These are phyloP conservation scores for Beauveria caledonica DNA, from an alignment of 2,329 filamentous ascomycete genomes.

Conservation along the genomic window DNA sequence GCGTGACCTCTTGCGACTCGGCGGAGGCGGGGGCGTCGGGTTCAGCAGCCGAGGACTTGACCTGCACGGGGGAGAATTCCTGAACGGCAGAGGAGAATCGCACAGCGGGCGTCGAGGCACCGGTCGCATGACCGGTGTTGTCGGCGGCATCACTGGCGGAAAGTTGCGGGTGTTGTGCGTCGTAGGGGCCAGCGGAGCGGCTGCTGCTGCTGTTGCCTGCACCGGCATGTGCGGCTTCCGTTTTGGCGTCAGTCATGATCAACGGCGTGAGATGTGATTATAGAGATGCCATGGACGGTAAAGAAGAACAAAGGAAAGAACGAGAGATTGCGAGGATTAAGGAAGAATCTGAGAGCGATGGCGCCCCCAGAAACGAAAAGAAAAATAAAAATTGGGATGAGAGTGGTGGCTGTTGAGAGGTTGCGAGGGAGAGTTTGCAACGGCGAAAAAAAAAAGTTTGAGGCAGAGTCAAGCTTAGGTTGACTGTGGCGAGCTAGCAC, in stretches of 20 bases:
- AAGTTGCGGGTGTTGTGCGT: constrained; percentile 16
- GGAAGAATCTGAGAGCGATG: background rate
- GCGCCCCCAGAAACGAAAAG: background rate
- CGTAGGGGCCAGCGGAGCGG: constrained; percentile 8
- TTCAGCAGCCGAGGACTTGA: constrained; percentile 16
- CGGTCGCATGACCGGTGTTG: constrained; percentile 19
- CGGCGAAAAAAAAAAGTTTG: constrained; percentile 2
- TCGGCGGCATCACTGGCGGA: constrained; percentile 8
- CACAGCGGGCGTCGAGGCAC: constrained; percentile 39
- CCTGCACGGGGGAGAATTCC: constrained; percentile 46
- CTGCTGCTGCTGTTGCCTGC: background rate
- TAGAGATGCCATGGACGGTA: background rate
- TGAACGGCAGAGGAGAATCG: constrained; percentile 65
- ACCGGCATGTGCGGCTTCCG: constrained; percentile 4
- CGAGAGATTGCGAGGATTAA: background rate
- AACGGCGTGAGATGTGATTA: background rate
- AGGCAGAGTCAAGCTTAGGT: background rate
- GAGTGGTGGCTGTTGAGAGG: background rate
- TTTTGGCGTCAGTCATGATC: constrained; percentile 11
- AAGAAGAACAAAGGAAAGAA: background rate
- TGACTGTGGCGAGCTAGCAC: constrained; percentile 1
- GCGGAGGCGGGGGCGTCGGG: constrained; percentile 18
- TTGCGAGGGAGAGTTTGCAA: background rate
- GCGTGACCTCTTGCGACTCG: constrained; percentile 35
- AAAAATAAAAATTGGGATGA: background rate